Percentiles rank a stretch among this genome's conserved stretches.
These are phyloP conservation scores for Hemileia vastatrix DNA, from an alignment of 1,284 basidiomycete species.

Conservation along the genomic window DNA sequence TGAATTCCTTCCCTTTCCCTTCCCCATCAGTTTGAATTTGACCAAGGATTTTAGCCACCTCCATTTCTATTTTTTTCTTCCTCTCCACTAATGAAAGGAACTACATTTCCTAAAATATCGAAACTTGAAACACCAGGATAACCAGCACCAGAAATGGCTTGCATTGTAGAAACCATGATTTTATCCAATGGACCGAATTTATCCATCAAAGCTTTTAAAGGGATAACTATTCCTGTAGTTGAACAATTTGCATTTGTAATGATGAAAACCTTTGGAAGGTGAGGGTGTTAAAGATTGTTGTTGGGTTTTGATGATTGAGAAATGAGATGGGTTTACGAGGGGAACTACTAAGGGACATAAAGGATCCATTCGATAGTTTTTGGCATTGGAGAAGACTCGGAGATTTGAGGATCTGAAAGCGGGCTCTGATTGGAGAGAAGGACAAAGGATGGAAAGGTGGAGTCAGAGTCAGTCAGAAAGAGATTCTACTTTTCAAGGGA, in stretches of 20 bases:
- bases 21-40: conserved; percentile 52
- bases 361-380: conserved; percentile 88
- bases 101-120: conserved; percentile 93
- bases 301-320: conserved; percentile 77
- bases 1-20: conserved; percentile 18
- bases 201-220: conserved; percentile 81
- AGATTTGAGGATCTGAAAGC: conserved; percentile 80
- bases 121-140: conserved; percentile 87
- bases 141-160: conserved; percentile 93
- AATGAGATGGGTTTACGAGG: conserved; percentile 81
- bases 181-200: conserved; percentile 86
- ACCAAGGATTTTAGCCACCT: conserved; percentile 92
- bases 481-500: no score
- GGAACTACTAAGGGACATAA: conserved; percentile 95
- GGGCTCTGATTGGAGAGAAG: no score
- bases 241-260: conserved; percentile 98
- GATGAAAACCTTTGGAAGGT: conserved; percentile 82
- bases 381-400: conserved; percentile 94
- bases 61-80: conserved; percentile 98
- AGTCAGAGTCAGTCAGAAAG: no score
- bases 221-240: conserved; percentile 86
- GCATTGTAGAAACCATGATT: conserved; percentile 86
- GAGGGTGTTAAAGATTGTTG: conserved; percentile 52
- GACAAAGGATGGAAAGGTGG: no score
- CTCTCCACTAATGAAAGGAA: conserved; percentile 78